Evolutionary conservation across 2,329 filamentous ascomycete genomes (phyloP).

Genomic region (Torrubiella hemipterigena): DNA sequence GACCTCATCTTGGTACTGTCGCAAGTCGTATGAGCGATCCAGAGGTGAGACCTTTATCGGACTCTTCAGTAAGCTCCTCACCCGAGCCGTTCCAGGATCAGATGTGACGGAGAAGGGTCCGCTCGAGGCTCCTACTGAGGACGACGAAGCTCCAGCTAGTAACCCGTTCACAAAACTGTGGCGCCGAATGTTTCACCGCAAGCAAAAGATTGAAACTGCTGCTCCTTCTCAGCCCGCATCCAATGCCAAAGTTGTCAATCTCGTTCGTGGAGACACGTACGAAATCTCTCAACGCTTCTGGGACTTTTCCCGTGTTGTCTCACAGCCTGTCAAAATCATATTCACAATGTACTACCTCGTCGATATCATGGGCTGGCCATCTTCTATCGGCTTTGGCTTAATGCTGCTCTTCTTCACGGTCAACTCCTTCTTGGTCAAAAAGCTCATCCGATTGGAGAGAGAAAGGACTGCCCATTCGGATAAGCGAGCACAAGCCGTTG

Average conservation of each 20-base stretch:
- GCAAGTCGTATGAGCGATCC: constrained; percentile 72
- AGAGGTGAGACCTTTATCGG: constrained; percentile 52
- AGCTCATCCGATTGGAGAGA: constrained; percentile 57
- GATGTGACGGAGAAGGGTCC: constrained; percentile 23
- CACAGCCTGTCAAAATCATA: constrained; percentile 64
- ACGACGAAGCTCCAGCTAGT: background rate
- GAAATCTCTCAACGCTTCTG: constrained; percentile 77
- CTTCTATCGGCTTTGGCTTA: constrained; percentile 59
- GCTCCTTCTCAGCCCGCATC: constrained; percentile 48
- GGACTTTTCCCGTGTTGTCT: constrained; percentile 69
- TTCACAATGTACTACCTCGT: constrained; percentile 54
- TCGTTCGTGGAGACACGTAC: constrained; percentile 74
- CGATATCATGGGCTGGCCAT: constrained; percentile 68
- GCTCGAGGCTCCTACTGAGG: constrained; percentile 6
- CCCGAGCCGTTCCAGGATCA: constrained; percentile 28
- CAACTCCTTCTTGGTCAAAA: constrained; percentile 56
- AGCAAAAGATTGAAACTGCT: constrained; percentile 4
- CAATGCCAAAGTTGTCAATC: constrained; percentile 81
- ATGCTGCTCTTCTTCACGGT: constrained; percentile 56
- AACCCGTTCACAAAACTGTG: constrained; percentile 8
- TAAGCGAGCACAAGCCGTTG: constrained; percentile 63
- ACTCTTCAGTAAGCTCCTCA: constrained; percentile 24
- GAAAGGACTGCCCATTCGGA: constrained; percentile 65
- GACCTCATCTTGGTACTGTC: constrained; percentile 60
- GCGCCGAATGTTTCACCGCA: constrained; percentile 9